A percentile compares a stretch with the other conserved stretches of the same genome.
Evolutionary conservation across 805 yeast genomes (phyloP).

Genomic region (Ogataea ganodermae): DNA sequence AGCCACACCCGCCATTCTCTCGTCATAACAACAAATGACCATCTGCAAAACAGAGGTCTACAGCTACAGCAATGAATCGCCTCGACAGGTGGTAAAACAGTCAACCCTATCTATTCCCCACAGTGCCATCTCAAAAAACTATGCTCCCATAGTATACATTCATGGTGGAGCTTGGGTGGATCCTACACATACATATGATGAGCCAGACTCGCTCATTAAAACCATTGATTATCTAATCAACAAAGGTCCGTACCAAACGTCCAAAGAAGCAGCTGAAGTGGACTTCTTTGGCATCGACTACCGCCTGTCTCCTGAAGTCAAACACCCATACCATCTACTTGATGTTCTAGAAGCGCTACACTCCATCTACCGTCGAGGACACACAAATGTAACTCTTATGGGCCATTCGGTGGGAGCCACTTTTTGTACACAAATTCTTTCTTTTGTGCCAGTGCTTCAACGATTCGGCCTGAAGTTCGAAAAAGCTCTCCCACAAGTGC

Average conservation of each 20-base stretch:
- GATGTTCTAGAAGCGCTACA: constrained; percentile 54
- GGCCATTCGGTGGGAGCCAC: constrained; percentile 90
- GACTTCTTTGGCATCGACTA: constrained; percentile 55
- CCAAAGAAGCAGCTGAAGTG: background rate
- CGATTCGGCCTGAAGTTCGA: constrained; percentile 9
- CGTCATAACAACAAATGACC: constrained; percentile 14
- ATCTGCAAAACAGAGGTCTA: constrained; percentile 7
- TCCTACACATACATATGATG: constrained; percentile 58
- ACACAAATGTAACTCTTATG: constrained; percentile 37
- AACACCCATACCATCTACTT: constrained; percentile 60
- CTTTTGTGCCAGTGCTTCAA: constrained; percentile 20
- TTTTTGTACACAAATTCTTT: constrained; percentile 54
- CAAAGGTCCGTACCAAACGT: background rate
- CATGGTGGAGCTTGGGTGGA: constrained; percentile 95
- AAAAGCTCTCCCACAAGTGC: constrained; percentile 22
- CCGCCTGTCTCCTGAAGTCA: constrained; percentile 60
- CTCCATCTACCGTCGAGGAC: constrained; percentile 23
- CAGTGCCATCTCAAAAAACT: background rate
- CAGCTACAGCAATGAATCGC: constrained; percentile 13
- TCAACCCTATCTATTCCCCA: constrained; percentile 11
- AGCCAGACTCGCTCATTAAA: constrained; percentile 43
- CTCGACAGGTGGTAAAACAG: constrained; percentile 24
- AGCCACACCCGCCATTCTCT: too few species aligned
- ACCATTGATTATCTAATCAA: constrained; percentile 22
- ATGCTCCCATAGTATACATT: constrained; percentile 47